Conservation (phyloP, 192 early-diverging fungal genomes). For the Glomus cerebriforme region DNA sequence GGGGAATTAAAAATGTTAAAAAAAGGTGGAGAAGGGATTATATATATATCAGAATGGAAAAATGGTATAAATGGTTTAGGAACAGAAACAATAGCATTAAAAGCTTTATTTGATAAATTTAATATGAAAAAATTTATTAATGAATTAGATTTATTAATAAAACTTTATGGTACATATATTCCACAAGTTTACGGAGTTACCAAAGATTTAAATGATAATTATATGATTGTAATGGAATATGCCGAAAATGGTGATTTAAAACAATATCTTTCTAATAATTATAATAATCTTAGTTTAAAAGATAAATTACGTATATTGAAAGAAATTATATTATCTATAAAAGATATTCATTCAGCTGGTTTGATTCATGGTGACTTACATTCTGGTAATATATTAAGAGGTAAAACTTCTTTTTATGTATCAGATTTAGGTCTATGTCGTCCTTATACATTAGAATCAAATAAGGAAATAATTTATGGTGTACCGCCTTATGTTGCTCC, state of each 20-base stretch:
- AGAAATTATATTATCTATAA: neutral
- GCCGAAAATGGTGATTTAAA: neutral
- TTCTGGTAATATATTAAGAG: neutral
- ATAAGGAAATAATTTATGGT: neutral
- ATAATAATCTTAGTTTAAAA: neutral
- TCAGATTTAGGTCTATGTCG: constrained; percentile 43
- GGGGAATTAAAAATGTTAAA: neutral
- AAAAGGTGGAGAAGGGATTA: neutral
- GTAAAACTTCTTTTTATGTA: constrained; percentile 19
- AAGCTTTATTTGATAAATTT: neutral
- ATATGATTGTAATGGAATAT: neutral
- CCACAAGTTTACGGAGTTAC: neutral
- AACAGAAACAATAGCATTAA: neutral
- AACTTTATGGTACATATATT: neutral
- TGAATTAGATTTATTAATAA: neutral
- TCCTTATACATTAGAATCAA: constrained; percentile 23
- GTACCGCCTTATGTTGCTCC: neutral
- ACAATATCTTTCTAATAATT: neutral
- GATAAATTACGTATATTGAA: neutral
- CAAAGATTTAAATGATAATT: neutral
- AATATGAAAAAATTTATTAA: neutral
- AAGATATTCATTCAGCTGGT: constrained; percentile 37
- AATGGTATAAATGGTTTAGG: neutral
- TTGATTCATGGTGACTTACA: constrained; percentile 42
- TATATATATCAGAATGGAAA: neutral